Percentiles rank a stretch among this genome's conserved stretches.
phyloP scores from a whole-genome alignment of 2,329 filamentous ascomycete genomes.

The Periconia sp. region DNA sequence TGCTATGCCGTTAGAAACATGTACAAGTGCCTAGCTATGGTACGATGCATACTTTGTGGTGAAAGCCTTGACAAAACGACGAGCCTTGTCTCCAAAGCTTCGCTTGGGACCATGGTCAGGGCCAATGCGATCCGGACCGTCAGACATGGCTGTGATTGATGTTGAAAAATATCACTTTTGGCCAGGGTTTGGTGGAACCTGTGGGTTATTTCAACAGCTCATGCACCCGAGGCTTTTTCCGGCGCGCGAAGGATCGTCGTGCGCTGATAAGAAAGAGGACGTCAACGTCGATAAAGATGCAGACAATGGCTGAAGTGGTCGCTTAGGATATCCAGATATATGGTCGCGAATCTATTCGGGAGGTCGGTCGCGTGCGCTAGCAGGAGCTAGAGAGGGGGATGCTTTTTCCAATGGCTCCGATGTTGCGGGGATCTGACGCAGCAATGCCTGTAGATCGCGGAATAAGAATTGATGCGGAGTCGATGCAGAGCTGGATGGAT shows the following conservation, averaged over 20 bases:
- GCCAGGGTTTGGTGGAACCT: constrained; percentile 35
- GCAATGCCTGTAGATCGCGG: constrained; percentile 12
- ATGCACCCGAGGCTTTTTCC: constrained; percentile 8
- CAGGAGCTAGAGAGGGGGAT: constrained; percentile 6
- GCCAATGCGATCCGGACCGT: constrained; percentile 53
- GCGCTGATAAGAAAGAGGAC: constrained; percentile 19
- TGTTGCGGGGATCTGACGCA: constrained; percentile 28
- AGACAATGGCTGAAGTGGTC: constrained; percentile 23
- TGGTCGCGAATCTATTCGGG: constrained; percentile 5
- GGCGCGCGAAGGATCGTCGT: constrained; percentile 11
- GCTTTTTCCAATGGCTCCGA: constrained; percentile 23
- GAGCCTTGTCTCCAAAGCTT: constrained; percentile 48
- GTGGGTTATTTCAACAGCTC: constrained; percentile 20
- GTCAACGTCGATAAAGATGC: constrained; percentile 21
- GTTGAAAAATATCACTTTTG: constrained; percentile 24
- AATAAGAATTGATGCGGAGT: constrained; percentile 9
- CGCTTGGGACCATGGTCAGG: constrained; percentile 49
- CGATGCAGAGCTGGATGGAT: constrained; percentile 11
- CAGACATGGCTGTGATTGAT: constrained; percentile 40
- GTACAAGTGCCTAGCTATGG: background rate
- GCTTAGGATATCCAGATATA: constrained; percentile 20
- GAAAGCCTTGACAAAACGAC: constrained; percentile 52
- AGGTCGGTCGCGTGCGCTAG: constrained; percentile 14
- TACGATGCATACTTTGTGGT: constrained; percentile 54
- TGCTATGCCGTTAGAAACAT: constrained; percentile 37